Percentiles rank a stretch among this genome's conserved stretches.
Conservation (phyloP, 1,284 basidiomycete genomes). For the Malassezia sp. region DNA sequence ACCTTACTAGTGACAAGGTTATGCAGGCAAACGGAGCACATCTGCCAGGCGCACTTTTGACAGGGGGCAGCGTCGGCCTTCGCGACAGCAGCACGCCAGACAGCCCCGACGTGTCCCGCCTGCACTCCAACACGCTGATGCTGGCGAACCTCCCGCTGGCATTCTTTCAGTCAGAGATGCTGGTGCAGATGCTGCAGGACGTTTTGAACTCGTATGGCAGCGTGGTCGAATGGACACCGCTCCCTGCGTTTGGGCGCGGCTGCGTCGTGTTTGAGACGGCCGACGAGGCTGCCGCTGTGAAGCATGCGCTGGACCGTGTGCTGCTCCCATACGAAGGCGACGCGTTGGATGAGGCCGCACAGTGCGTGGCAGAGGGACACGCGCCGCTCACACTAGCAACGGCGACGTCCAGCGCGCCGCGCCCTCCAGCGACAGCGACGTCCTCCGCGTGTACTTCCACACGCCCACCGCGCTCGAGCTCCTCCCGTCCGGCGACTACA, state of each 20-base stretch:
- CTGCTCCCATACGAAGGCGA: constrained; percentile 29
- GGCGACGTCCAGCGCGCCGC: neutral
- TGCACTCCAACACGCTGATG: constrained; percentile 34
- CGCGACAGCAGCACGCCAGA: neutral
- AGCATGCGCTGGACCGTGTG: constrained; percentile 30
- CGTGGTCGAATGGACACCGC: constrained; percentile 32
- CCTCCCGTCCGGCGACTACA: constrained; percentile 2
- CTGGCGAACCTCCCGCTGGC: constrained; percentile 32
- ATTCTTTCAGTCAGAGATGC: constrained; percentile 23
- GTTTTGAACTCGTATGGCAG: constrained; percentile 36
- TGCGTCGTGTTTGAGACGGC: constrained; percentile 29
- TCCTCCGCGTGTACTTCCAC: constrained; percentile 11
- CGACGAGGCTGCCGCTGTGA: constrained; percentile 24
- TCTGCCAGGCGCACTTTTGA: too few relatives aligned
- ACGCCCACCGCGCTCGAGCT: neutral
- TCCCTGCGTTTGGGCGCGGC: constrained; percentile 32
- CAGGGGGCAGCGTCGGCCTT: too few relatives aligned
- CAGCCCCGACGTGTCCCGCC: too few relatives aligned
- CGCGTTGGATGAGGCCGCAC: too few relatives aligned
- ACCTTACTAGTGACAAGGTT: constrained; percentile 73
- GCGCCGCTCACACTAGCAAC: too few relatives aligned
- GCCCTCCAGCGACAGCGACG: neutral
- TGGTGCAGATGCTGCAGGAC: constrained; percentile 24
- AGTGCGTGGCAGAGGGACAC: too few relatives aligned
- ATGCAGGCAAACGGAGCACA: too few relatives aligned